Base-by-base conservation (phyloP, 2,329 filamentous ascomycete species). In the Fusarium pseudograminearum region DNA sequence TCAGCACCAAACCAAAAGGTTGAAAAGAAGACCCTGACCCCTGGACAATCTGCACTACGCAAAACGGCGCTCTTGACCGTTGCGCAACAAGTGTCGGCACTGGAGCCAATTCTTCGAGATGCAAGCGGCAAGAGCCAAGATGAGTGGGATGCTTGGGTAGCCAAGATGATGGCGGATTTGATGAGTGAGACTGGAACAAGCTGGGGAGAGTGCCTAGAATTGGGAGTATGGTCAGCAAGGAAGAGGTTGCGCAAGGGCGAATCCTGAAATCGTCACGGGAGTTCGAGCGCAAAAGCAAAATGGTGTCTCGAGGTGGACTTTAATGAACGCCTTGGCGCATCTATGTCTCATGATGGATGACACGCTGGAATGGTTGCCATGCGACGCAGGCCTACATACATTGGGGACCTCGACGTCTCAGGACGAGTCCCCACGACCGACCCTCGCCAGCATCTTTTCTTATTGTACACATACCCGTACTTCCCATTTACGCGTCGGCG, bases 91-190 rank as follows among this genome's bases (percentile, higher is more conserved):
- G 93, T 97, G 56, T 93, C 96, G 77, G 91, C 91, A 67, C 82
- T 98, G 74, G 94, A 98, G 79, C 93, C 93, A 7, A 81, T 96
- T 61, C 82, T 98, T 72, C 88, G 92, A 73, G 92, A 97, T 74
- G 89, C 89, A 46, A 97, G 92, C 75, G 92, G 91, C 16, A 97
- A 97, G 83, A 93, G 91, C 74, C 89, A 92, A 76, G 93, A 97
- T 72, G 94, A 98, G 81, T 98, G 94, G 94, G 92, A 97, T 78
- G 85, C 89, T 42, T 98, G 94, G 94, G 89, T 92, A 81, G 89
- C 90, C 41, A 93, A 91, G 79, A 93, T 97, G 91, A 95, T 93
- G 86, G 87, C 88, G 47, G 91, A 96, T 79, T 80, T 98, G 75
- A 86, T 97, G 76, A 89, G 91, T 77, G 91, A 95, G 65, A 90